Base-by-base conservation (phyloP, 306 rosid genomes). In the Trichosanthes cucumerina region DNA sequence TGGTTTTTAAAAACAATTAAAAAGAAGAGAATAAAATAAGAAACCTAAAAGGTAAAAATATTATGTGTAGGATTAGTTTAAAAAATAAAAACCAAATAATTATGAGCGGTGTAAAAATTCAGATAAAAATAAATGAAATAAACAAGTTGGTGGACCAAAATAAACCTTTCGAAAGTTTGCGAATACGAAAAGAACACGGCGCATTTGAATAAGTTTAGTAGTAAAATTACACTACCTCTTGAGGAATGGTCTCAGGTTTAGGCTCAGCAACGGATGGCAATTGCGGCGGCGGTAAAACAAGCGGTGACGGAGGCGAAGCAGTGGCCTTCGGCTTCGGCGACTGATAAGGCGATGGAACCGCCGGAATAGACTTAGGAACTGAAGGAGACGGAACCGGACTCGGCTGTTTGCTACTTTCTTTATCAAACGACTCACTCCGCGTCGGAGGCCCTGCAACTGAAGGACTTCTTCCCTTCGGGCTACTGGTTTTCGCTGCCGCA, bases 191-290 rank as follows among this genome's bases (percentile, higher is more conserved):
- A 59, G 26, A 12, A 26, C 65, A 59, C 14, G 15, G 18, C 4
- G 31, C 9, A 19, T 59, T 26, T 59, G 8, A 24, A 4, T 2
- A 23, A 60, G 14, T 14, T 1, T 4, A 28, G 6, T 5, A 31
- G 21, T 31, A 15, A 31, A 60, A 7, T 38, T 38, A 38, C 31
- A n/a, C 33, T 66, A 66, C 84, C 85, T 88, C 93, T 39, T 41
- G 39, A 9, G 84, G 81, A 47, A 79, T 79, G 19, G 24, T 38
- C 10, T 54, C 36, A 9, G n/a, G 28, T 49, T 16, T 73, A 8
- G 65, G 26, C 31, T 66, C 77, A 24, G 13, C 75, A 16, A 15
- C 50, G 38, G 43, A 28, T 26, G 19, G 38, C 43, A 78, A 18
- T 49, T 78, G 80, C 24, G 80, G 23, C 9, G 80, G 80, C 3